phyloP scores from a whole-genome alignment of 768 basidiomycete genomes.

The Exidia glandulosa region DNA sequence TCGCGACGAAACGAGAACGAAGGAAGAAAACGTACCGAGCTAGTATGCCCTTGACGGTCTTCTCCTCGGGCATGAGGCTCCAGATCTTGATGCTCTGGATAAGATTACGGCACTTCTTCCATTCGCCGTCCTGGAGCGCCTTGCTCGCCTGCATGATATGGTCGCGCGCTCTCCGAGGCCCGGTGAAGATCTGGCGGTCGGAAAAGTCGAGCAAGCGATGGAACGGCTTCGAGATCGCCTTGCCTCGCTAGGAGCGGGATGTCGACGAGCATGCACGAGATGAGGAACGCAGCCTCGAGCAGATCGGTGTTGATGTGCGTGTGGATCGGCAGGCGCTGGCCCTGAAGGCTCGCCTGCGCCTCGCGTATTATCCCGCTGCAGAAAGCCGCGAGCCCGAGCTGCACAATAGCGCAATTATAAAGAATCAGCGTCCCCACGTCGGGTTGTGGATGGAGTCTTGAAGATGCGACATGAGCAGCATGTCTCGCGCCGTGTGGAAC shows the following conservation, averaged over 20 bases:
- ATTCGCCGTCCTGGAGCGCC: conserved; percentile 91
- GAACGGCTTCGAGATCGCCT: conserved; percentile 94
- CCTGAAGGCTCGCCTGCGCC: conserved; percentile 82
- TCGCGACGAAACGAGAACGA: neutral
- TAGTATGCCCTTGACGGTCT: conserved; percentile 87
- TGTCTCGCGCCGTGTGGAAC: conserved; percentile 93
- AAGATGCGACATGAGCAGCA: conserved; percentile 97
- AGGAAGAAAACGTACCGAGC: conserved; percentile 50
- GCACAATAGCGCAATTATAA: conserved; percentile 95
- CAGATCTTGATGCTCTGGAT: conserved; percentile 96
- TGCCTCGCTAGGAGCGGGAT: conserved; percentile 92
- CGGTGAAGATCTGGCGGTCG: conserved; percentile 94
- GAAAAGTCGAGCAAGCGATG: conserved; percentile 90
- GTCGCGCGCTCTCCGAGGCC: conserved; percentile 92
- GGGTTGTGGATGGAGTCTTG: conserved; percentile 91
- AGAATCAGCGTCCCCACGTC: conserved; percentile 96
- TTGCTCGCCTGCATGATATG: conserved; percentile 99
- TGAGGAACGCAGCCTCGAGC: conserved; percentile 92
- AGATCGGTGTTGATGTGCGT: conserved; percentile 99
- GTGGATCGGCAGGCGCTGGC: conserved; percentile 96
- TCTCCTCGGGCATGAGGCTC: conserved; percentile 87
- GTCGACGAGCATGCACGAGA: conserved; percentile 97
- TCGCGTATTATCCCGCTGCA: conserved; percentile 90
- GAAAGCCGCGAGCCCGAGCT: conserved; percentile 95
- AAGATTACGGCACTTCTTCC: conserved; percentile 90